phyloP scores from a whole-genome alignment of 345 rosid species.

The Zanthoxylum bungeanum region DNA sequence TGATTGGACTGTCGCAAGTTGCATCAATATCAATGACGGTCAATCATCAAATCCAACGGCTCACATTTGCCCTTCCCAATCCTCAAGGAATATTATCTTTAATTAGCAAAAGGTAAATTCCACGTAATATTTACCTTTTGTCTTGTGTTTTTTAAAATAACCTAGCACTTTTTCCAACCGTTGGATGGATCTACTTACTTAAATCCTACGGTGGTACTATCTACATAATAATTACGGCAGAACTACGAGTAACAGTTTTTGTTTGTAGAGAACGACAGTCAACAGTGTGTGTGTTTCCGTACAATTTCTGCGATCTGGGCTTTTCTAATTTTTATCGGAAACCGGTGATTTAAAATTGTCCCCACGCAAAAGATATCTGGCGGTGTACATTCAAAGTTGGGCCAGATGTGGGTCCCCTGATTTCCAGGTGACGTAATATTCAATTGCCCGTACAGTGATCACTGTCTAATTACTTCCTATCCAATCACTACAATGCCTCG shows the following conservation, averaged over 20 bases:
- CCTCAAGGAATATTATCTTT: not conserved
- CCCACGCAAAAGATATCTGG: slow-evolving; percentile 37
- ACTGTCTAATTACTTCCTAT: slow-evolving; percentile 3
- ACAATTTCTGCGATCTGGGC: slow-evolving; percentile 6
- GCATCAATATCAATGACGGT: not conserved
- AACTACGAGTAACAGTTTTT: not conserved
- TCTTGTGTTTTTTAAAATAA: not conserved
- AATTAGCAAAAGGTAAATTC: not conserved
- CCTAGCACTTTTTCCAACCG: not conserved
- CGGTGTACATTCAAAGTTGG: slow-evolving; percentile 27
- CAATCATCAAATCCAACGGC: slow-evolving; percentile 12
- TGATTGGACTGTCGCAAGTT: slow-evolving; percentile 28
- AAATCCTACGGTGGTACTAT: slow-evolving; percentile 11
- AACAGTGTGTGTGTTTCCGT: slow-evolving; percentile 10
- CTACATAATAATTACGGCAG: not conserved
- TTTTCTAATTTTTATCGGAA: slow-evolving; percentile 23
- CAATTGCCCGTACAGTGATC: slow-evolving; percentile 14
- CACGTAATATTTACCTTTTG: not conserved
- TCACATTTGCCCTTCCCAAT: not conserved
- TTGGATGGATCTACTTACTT: not conserved
- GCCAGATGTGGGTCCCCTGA: not conserved
- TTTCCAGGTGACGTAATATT: slow-evolving; percentile 30
- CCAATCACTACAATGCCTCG: not conserved
- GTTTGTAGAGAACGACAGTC: not conserved
- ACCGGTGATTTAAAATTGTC: slow-evolving; percentile 15